Conservation (phyloP, 1,284 basidiomycete species). For the Cryptococcus amylolentus region DNA sequence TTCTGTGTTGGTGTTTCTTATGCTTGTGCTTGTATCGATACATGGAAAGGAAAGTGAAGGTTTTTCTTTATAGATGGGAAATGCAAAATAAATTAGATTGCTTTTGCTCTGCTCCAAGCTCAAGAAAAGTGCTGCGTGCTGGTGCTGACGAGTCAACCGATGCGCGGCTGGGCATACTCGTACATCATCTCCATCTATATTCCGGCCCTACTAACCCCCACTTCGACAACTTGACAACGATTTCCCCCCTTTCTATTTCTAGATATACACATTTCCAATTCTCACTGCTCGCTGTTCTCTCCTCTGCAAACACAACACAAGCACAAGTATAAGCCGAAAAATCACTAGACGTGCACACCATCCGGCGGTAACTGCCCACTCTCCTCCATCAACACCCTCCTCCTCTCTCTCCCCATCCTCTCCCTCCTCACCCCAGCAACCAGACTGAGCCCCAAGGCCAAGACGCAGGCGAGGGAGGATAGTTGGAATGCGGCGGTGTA, state of each 20-base stretch:
- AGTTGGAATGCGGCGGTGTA: conserved; percentile 46
- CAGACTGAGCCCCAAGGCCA: conserved; percentile 40
- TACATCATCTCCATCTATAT: no score
- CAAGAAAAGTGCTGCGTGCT: no score
- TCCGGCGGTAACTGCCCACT: not conserved
- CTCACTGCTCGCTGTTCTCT: not conserved
- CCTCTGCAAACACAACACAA: not conserved
- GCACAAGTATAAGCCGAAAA: no score
- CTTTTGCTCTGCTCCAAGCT: no score
- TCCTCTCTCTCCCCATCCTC: conserved; percentile 16
- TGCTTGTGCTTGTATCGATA: no score
- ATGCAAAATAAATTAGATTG: no score
- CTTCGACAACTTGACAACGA: not conserved
- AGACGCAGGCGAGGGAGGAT: conserved; percentile 30
- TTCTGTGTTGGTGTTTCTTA: no score
- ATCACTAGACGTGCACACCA: not conserved
- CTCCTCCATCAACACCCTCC: conserved; percentile 6
- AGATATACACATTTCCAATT: not conserved
- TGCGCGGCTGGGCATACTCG: no score
- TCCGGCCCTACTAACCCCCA: not conserved
- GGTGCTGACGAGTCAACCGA: no score
- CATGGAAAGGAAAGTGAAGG: no score
- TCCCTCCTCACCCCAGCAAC: conserved; percentile 40
- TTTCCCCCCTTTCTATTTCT: not conserved
- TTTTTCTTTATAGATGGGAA: no score